phyloP scores from a whole-genome alignment of 148 eudicot species.

The Linanthus parryae region DNA sequence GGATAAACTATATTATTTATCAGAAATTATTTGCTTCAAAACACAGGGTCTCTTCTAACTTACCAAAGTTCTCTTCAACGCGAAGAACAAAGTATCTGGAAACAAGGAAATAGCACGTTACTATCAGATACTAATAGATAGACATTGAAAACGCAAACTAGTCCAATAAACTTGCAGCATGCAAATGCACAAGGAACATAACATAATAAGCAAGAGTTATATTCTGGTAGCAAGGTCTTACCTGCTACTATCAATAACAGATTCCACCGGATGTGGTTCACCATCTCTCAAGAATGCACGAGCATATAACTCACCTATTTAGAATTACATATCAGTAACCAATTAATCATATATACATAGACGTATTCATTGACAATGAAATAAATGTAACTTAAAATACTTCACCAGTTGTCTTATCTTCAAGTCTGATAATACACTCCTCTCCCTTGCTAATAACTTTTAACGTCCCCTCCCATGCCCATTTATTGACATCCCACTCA shows the following conservation, averaged over 20 bases:
- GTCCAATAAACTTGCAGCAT: too few relatives aligned
- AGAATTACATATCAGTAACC: slow-evolving; percentile 2
- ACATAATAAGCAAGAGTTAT: too few relatives aligned
- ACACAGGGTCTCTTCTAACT: slow-evolving; percentile 10
- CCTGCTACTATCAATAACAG: slow-evolving; percentile 99
- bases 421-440: slow-evolving; percentile 92
- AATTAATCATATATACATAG: slow-evolving; percentile 1
- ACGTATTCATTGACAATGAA: neutral
- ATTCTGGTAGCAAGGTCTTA: slow-evolving; percentile 3
- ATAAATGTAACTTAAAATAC: neutral
- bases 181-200: too few relatives aligned
- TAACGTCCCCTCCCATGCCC: slow-evolving; percentile 96
- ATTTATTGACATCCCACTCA: slow-evolving; percentile 99
- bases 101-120: slow-evolving; percentile 3
- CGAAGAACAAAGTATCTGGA: slow-evolving; percentile 99
- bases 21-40: too few relatives aligned
- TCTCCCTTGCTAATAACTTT: slow-evolving; percentile 93
- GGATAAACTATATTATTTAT: too few relatives aligned
- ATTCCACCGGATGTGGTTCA: slow-evolving; percentile 93
- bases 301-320: slow-evolving; percentile 86
- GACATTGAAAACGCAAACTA: too few relatives aligned
- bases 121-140: too few relatives aligned
- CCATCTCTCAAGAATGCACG: slow-evolving; percentile 89
- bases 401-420: slow-evolving; percentile 83
- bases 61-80: slow-evolving; percentile 88